Base-by-base conservation (phyloP, 148 eudicot species). In the Fagopyrum homotropicum region DNA sequence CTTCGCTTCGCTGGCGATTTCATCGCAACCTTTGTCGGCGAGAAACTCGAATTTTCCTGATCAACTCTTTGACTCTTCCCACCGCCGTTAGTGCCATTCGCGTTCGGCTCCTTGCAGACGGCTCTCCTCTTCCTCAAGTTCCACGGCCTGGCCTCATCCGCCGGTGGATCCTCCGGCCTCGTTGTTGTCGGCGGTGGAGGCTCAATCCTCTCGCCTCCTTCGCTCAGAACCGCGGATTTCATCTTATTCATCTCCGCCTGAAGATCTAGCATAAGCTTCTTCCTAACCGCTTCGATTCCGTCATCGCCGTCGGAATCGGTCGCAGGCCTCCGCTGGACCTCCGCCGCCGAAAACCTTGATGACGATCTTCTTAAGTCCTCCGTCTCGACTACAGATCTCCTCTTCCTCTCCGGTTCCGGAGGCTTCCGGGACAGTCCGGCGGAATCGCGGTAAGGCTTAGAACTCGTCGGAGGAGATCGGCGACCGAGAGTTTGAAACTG, bases 71-170 rank as follows among this genome's bases (percentile, higher is more conserved):
- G 76, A 59, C 77, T 61, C 77, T 66, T 82, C 52, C 56, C 76
- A 16, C 72, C 80, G 69, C 73, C 81, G 22, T 35, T 35, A 35
- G 26, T 72, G 77, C 56, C 55, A 68, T 45, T 45, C 12, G n/a
- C 72, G 9, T 40, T 73, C 46, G 79, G 83, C 19, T 74, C 81
- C 79, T 81, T 88, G 40, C 81, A 85, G 16, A 86, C 82, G 6
- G 91, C 89, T 76, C 92, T 52, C 52, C 89, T 45, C 7, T 80
- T 87, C 85, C 97, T 77, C 86, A 92, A 81, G 76, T 92, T 92
- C 98, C 93, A 89, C 77, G 87, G 96, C 72, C 82, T 68, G 7
- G 71, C 47, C 64, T 81, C 86, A 5, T 51, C 72, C 43, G 48
- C 75, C 75, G 63, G 46, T 55, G 82, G 71, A 9, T 43, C 56